A percentile compares a stretch with the other conserved stretches of the same genome.
These are phyloP conservation scores for Calonectria fujianensis DNA, from an alignment of 2,329 filamentous ascomycete genomes.

Conservation along the genomic window DNA sequence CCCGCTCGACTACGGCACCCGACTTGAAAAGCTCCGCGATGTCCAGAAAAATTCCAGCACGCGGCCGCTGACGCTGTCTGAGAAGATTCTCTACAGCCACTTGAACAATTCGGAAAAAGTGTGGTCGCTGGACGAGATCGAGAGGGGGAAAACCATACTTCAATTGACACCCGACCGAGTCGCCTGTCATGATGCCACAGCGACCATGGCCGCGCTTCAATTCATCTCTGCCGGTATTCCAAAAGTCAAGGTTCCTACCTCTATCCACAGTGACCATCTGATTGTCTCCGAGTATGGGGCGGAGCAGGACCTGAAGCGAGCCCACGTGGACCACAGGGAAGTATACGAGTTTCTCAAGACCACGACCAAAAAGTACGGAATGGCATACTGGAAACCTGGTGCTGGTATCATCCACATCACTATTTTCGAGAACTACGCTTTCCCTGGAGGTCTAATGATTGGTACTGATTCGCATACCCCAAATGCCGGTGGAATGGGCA, in stretches of 20 bases:
- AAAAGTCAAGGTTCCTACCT: constrained; percentile 61
- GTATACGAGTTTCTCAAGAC: constrained; percentile 63
- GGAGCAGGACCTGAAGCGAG: constrained; percentile 27
- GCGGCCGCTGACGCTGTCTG: constrained; percentile 60
- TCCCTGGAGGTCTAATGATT: constrained; percentile 60
- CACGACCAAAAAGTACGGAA: constrained; percentile 66
- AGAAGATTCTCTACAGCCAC: constrained; percentile 64
- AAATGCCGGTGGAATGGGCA: constrained; percentile 60
- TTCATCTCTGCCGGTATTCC: constrained; percentile 65
- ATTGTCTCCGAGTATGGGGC: constrained; percentile 53
- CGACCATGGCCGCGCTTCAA: constrained; percentile 64
- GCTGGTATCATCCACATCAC: constrained; percentile 63
- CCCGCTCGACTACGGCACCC: constrained; percentile 44
- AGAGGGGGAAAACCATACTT: constrained; percentile 61
- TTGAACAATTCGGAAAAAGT: constrained; percentile 54
- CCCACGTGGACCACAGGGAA: constrained; percentile 49
- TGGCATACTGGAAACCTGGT: constrained; percentile 63
- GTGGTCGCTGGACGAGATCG: constrained; percentile 55
- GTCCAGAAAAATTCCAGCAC: constrained; percentile 41
- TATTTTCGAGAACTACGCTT: constrained; percentile 63
- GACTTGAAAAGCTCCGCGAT: constrained; percentile 41
- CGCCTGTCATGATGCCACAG: constrained; percentile 65
- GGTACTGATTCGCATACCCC: constrained; percentile 62
- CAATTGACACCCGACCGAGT: constrained; percentile 62
- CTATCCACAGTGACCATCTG: constrained; percentile 64